These are phyloP conservation scores for Neostapfia colusana DNA, from an alignment of 176 grass and related monocot genomes.

Conservation along the genomic window DNA sequence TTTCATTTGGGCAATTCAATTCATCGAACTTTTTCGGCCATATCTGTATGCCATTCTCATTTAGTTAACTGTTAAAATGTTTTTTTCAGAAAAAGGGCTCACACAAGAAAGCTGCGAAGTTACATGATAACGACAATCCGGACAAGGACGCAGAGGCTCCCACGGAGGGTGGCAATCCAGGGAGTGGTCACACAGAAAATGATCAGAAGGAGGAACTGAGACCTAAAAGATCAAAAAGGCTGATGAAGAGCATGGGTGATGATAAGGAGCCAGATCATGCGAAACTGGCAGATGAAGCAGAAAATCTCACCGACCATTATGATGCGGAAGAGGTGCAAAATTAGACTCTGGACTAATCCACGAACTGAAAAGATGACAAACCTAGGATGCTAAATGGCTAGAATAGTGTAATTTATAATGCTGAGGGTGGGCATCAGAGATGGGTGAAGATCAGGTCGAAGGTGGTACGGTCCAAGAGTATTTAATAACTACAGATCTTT, in stretches of 20 bases:
- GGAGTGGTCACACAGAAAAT: slow-evolving; percentile 43
- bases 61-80: slow-evolving; percentile 19
- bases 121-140: slow-evolving; percentile 38
- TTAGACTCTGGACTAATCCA: not conserved
- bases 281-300: slow-evolving; percentile 32
- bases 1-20: not conserved
- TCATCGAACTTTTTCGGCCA: not conserved
- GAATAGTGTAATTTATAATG: slow-evolving; percentile 17
- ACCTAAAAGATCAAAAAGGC: slow-evolving; percentile 80
- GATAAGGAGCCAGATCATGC: slow-evolving; percentile 40
- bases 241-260: slow-evolving; percentile 51
- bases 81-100: slow-evolving; percentile 67
- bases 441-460: not conserved
- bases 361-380: slow-evolving; percentile 21
- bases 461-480: slow-evolving; percentile 5
- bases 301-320: slow-evolving; percentile 22
- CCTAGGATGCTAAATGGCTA: slow-evolving; percentile 8
- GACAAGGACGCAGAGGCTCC: slow-evolving; percentile 32
- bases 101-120: slow-evolving; percentile 62
- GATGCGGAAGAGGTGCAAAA: slow-evolving; percentile 36
- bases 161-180: slow-evolving; percentile 35
- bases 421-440: slow-evolving; percentile 15
- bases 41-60: slow-evolving; percentile 15
- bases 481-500: slow-evolving; percentile 39
- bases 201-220: slow-evolving; percentile 43